Conservation (phyloP, 2,329 filamentous ascomycete species). For the Lojkania enalia region DNA sequence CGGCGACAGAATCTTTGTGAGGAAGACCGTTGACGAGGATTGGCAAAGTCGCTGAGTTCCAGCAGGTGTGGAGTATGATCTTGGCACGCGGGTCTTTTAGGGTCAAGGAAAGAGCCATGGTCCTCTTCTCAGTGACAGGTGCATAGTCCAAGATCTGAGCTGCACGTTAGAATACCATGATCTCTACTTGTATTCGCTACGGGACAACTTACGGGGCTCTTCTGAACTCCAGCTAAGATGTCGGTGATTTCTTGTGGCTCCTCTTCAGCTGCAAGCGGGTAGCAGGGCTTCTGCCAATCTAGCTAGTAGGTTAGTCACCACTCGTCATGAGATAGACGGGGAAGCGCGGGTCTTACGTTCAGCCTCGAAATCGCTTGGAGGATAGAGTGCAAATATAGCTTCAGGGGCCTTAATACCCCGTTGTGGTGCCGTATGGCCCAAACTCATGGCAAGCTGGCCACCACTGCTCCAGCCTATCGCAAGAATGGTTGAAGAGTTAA, state of each 20-base stretch:
- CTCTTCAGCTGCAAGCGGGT: slow-evolving; percentile 17
- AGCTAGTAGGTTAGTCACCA: slow-evolving; percentile 29
- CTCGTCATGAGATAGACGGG: slow-evolving; percentile 16
- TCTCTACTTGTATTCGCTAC: too few species aligned
- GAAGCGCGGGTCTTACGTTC: slow-evolving; percentile 9
- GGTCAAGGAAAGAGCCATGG: too few species aligned
- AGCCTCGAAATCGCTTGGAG: slow-evolving; percentile 47
- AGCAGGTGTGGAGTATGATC: slow-evolving; percentile 50
- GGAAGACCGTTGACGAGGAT: slow-evolving; percentile 38
- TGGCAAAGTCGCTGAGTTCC: slow-evolving; percentile 44
- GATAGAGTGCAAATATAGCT: slow-evolving; percentile 53
- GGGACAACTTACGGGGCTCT: too few species aligned
- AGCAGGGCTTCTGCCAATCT: slow-evolving; percentile 25
- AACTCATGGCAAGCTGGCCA: slow-evolving; percentile 51
- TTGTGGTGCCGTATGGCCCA: slow-evolving; percentile 43
- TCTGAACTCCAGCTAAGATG: too few species aligned
- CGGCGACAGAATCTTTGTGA: too few species aligned
- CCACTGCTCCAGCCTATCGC: too few species aligned
- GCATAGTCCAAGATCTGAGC: too few species aligned
- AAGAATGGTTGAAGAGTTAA: too few species aligned
- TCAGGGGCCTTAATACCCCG: slow-evolving; percentile 43
- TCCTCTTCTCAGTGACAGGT: too few species aligned
- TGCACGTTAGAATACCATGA: too few species aligned
- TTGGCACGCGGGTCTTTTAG: too few species aligned
- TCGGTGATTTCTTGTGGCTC: slow-evolving; percentile 33